Conservation (phyloP, 345 rosid genomes). For the Capsella bursapastoris region DNA sequence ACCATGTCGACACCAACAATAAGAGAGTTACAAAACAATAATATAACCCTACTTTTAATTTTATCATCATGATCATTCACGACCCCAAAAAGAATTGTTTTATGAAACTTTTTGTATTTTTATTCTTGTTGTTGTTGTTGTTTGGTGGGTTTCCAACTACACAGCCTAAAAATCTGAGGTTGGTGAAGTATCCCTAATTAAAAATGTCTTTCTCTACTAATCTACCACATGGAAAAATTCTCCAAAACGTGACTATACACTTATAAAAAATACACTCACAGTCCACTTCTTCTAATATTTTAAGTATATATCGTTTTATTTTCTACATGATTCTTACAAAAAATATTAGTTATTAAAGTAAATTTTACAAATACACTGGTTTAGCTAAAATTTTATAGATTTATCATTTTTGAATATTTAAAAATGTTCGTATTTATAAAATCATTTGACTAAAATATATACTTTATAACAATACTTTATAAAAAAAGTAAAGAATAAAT, state of each 20-base stretch:
- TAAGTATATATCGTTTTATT: neutral
- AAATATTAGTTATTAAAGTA: no score
- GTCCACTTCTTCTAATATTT: constrained; percentile 15
- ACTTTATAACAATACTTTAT: no score
- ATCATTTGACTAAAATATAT: no score
- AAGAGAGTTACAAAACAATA: neutral
- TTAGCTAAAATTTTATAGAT: no score
- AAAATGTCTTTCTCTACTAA: constrained; percentile 2
- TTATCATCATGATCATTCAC: neutral
- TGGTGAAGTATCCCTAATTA: constrained; percentile 25
- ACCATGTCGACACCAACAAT: constrained; percentile 11
- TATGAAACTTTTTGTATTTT: neutral
- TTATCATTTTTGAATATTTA: no score
- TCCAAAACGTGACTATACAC: constrained; percentile 16
- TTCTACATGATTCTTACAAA: no score
- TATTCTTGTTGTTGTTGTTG: neutral
- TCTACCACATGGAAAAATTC: constrained; percentile 31
- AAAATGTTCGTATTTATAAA: no score
- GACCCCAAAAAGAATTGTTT: neutral
- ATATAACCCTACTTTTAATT: neutral
- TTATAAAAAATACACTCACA: neutral
- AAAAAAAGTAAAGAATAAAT: no score
- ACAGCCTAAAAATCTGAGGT: constrained; percentile 29
- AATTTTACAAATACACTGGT: no score
- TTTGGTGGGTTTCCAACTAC: constrained; percentile 29